Percentiles rank a stretch among this genome's conserved stretches.
Conservation (phyloP, 345 rosid species). For the Melaleuca quinquenervia region DNA sequence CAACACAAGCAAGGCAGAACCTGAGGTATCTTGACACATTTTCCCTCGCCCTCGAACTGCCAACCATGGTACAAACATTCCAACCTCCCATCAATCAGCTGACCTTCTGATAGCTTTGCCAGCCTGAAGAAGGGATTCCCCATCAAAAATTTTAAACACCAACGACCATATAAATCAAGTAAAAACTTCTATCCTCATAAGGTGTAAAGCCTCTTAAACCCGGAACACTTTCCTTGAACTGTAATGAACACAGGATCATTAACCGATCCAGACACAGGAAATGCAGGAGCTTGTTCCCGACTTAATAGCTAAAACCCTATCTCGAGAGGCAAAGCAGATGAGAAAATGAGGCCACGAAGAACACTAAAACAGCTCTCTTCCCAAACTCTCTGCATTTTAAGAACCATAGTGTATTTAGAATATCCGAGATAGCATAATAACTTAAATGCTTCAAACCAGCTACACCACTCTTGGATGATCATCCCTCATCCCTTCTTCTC, state of each 20-base stretch:
- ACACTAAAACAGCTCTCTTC: not conserved
- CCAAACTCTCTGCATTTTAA: not conserved
- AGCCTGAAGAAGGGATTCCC: conserved; percentile 23
- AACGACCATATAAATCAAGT: not conserved
- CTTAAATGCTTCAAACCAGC: not conserved
- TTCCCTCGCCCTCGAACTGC: conserved; percentile 86
- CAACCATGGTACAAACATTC: conserved; percentile 96
- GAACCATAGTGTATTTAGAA: not conserved
- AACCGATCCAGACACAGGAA: not conserved
- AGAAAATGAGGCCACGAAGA: not conserved
- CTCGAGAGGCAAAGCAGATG: not conserved
- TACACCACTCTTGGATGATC: not conserved
- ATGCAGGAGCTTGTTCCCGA: not conserved
- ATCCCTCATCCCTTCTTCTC: not conserved
- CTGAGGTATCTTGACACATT: conserved; percentile 94
- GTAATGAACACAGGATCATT: not conserved
- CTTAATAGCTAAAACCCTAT: not conserved
- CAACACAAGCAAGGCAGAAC: conserved; percentile 14
- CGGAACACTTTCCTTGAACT: not conserved
- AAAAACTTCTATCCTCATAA: not conserved
- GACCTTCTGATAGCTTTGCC: conserved; percentile 93
- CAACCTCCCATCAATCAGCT: conserved; percentile 72
- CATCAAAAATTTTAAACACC: not conserved
- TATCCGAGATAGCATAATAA: not conserved
- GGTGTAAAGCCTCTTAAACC: not conserved